A percentile compares a stretch with the other conserved stretches of the same genome.
Evolutionary conservation across 2,329 filamentous ascomycete species (phyloP).

Genomic region (Fusarium chuoi): DNA sequence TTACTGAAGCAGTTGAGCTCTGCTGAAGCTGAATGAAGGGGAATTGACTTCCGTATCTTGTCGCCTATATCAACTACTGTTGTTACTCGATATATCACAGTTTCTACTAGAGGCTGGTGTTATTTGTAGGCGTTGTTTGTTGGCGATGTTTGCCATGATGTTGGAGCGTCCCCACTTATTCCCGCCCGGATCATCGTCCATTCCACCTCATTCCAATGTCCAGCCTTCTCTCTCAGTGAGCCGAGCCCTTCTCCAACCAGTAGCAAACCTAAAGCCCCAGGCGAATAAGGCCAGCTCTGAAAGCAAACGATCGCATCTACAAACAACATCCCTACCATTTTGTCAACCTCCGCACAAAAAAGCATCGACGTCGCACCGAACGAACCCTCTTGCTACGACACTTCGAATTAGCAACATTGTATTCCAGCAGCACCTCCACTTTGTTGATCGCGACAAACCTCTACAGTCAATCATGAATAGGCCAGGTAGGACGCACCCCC

Average conservation of each 20-base stretch:
- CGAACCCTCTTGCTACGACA: slow-evolving; percentile 25
- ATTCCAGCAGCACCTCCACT: slow-evolving; percentile 4
- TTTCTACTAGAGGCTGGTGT: background rate
- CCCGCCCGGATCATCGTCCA: slow-evolving; percentile 46
- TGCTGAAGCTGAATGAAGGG: background rate
- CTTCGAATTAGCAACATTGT: slow-evolving; percentile 23
- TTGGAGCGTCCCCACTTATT: slow-evolving; percentile 55
- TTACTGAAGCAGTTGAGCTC: background rate
- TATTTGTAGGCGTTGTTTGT: background rate
- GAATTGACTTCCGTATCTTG: background rate
- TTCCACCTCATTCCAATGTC: slow-evolving; percentile 29
- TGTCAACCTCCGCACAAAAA: slow-evolving; percentile 42
- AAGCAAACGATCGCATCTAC: slow-evolving; percentile 35
- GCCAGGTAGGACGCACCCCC: slow-evolving; percentile 62
- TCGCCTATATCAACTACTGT: slow-evolving; percentile 31
- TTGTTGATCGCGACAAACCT: slow-evolving; percentile 40
- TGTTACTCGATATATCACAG: background rate
- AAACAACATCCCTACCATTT: slow-evolving; percentile 30
- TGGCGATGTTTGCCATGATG: slow-evolving; percentile 38
- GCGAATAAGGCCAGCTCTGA: slow-evolving; percentile 31
- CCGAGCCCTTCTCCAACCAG: slow-evolving; percentile 40
- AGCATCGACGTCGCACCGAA: slow-evolving; percentile 25
- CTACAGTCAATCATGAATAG: slow-evolving; percentile 65
- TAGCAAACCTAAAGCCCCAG: slow-evolving; percentile 33
- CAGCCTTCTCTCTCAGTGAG: slow-evolving; percentile 31